Conservation (phyloP, 1,284 basidiomycete species). For the Cutaneotrichosporon cyanovorans region DNA sequence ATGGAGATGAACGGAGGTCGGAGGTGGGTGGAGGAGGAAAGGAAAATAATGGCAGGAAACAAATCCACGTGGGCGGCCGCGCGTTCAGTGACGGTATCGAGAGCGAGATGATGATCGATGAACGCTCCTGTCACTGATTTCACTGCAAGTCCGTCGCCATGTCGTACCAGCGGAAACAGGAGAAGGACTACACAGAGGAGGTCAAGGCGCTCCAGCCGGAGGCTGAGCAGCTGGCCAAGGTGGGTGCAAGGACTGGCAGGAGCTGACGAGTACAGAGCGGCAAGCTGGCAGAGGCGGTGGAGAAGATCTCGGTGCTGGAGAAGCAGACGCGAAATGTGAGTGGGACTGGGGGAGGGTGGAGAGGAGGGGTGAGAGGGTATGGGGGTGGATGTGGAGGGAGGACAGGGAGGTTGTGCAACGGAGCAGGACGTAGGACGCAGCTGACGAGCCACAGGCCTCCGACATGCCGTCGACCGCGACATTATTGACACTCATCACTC, state of each 20-base stretch:
- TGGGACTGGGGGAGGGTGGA: neutral
- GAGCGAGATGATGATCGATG: neutral
- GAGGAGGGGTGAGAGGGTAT: too few species aligned
- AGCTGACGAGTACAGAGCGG: conserved; percentile 50
- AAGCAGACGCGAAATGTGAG: conserved; percentile 93
- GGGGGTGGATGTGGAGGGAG: neutral
- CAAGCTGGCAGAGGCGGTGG: conserved; percentile 74
- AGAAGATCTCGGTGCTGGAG: conserved; percentile 81
- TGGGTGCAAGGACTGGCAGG: conserved; percentile 16
- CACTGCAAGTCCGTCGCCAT: conserved; percentile 18
- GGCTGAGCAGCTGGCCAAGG: conserved; percentile 47
- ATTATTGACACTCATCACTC: conserved; percentile 65
- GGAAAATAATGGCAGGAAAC: conserved; percentile 4
- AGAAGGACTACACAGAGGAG: conserved; percentile 51
- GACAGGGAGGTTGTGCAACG: neutral
- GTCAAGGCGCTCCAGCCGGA: conserved; percentile 49
- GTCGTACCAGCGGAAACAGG: conserved; percentile 49
- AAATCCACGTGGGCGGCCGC: conserved; percentile 13
- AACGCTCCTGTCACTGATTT: conserved; percentile 2
- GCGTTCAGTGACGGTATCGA: conserved; percentile 6
- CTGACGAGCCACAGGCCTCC: conserved; percentile 65
- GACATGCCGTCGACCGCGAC: conserved; percentile 85
- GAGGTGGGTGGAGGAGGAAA: neutral
- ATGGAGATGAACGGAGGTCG: neutral
- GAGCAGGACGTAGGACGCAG: too few species aligned